Percentiles rank a stretch among this genome's conserved stretches.
Conservation (phyloP, 306 rosid genomes). For the Rosa rugosa region DNA sequence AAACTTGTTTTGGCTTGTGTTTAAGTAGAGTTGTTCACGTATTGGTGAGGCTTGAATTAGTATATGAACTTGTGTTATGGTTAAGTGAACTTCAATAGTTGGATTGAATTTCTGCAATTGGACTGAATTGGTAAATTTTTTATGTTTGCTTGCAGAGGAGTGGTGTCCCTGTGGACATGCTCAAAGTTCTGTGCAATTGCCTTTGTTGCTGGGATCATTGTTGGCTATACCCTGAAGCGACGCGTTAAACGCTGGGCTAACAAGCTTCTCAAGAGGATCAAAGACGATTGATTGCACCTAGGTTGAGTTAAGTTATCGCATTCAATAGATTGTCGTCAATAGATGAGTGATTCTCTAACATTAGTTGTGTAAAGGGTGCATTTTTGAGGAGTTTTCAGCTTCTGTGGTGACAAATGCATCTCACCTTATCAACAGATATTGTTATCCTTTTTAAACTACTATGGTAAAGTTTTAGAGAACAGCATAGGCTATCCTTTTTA, state of each 20-base stretch:
- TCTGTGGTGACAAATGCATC: not conserved
- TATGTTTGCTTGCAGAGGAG: conserved; percentile 44
- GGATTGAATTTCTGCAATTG: not conserved
- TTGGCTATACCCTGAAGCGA: conserved; percentile 66
- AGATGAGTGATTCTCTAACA: not conserved
- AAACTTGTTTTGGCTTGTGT: not conserved
- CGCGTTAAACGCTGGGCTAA: conserved; percentile 78
- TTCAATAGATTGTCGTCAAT: not conserved
- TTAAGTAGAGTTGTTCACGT: not conserved
- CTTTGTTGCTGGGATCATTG: conserved; percentile 74
- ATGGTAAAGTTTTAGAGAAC: not conserved
- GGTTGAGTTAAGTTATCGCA: not conserved
- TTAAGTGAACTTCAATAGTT: not conserved
- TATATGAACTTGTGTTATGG: not conserved
- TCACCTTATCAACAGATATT: not conserved
- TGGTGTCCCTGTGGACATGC: conserved; percentile 65
- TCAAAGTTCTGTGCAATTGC: conserved; percentile 77
- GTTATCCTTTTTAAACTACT: not conserved
- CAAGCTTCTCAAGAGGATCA: conserved; percentile 55
- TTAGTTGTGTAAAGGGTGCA: conserved; percentile 5
- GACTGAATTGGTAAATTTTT: conserved; percentile 5
- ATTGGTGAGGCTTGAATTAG: not conserved
- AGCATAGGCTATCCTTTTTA: too few species aligned
- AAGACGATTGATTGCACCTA: conserved; percentile 34
- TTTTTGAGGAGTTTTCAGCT: conserved; percentile 1